phyloP scores from a whole-genome alignment of 345 rosid species.

The Draba incana region DNA sequence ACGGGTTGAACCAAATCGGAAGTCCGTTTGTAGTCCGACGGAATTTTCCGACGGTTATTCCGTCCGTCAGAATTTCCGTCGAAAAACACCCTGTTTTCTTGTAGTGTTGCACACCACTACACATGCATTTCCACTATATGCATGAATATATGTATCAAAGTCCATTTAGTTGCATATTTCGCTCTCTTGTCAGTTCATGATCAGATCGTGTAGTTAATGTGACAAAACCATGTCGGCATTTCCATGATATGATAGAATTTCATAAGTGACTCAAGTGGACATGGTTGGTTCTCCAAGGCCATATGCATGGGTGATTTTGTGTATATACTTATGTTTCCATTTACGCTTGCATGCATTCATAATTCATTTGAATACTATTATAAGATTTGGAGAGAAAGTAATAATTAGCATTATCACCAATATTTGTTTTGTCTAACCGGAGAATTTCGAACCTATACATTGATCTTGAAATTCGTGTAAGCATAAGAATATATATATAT shows the following conservation, averaged over 20 bases:
- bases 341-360: constrained; percentile 25
- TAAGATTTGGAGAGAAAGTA: background rate
- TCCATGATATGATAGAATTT: constrained; percentile 27
- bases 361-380: constrained; percentile 1
- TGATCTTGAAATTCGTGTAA: too few species aligned
- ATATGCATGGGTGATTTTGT: constrained; percentile 14
- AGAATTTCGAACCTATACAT: background rate
- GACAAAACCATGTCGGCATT: constrained; percentile 27
- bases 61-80: too few species aligned
- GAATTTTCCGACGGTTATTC: too few species aligned
- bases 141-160: constrained; percentile 19
- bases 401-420: background rate
- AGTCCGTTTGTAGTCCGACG: too few species aligned
- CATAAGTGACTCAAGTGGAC: constrained; percentile 29
- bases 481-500: too few species aligned
- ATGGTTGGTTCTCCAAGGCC: constrained; percentile 16
- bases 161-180: constrained; percentile 21
- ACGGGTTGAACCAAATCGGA: too few species aligned
- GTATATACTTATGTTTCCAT: constrained; percentile 7
- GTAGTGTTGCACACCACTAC: constrained; percentile 29
- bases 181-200: constrained; percentile 32
- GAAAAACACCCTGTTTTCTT: too few species aligned
- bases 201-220: constrained; percentile 31
- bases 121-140: constrained; percentile 33
- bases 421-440: background rate